A percentile compares a stretch with the other conserved stretches of the same genome.
phyloP scores from a whole-genome alignment of 345 rosid genomes.

The Camelina laxa region DNA sequence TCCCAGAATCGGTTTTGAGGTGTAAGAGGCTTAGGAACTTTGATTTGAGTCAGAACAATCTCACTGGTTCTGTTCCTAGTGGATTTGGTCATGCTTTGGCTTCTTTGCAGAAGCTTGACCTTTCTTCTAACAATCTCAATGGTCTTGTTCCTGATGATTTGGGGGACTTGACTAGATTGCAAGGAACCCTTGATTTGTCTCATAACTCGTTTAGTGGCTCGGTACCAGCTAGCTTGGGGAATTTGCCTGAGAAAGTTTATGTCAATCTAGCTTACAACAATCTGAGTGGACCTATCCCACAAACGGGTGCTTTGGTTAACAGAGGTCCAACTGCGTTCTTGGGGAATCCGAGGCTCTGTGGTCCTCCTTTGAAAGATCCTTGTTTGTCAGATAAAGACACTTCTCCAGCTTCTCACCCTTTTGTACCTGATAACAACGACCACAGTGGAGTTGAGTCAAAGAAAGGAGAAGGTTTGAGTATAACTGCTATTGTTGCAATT shows the following conservation, averaged over 20 bases:
- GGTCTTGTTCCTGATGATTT: slow-evolving; percentile 76
- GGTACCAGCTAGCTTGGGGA: slow-evolving; percentile 84
- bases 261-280: slow-evolving; percentile 82
- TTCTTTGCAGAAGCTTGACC: slow-evolving; percentile 75
- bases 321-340: slow-evolving; percentile 92
- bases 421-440: slow-evolving; percentile 55
- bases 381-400: slow-evolving; percentile 54
- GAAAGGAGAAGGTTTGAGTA: slow-evolving; percentile 64
- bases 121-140: slow-evolving; percentile 69
- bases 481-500: slow-evolving; percentile 64
- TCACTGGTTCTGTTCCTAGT: slow-evolving; percentile 73
- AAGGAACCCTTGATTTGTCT: slow-evolving; percentile 95
- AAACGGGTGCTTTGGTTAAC: slow-evolving; percentile 85
- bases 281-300: slow-evolving; percentile 91
- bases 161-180: slow-evolving; percentile 77
- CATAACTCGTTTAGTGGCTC: slow-evolving; percentile 76
- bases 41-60: slow-evolving; percentile 74
- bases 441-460: slow-evolving; percentile 43
- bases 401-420: slow-evolving; percentile 70
- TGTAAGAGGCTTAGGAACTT: slow-evolving; percentile 77
- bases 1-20: slow-evolving; percentile 64
- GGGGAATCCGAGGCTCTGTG: slow-evolving; percentile 88
- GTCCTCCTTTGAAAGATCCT: slow-evolving; percentile 83
- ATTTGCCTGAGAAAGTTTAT: slow-evolving; percentile 92
- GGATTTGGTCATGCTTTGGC: slow-evolving; percentile 65